Evolutionary conservation across 495 filamentous ascomycete genomes (phyloP), one percentile per base, ranked within the genome.

Genomic region (Aspergillus heteromorphus): DNA sequence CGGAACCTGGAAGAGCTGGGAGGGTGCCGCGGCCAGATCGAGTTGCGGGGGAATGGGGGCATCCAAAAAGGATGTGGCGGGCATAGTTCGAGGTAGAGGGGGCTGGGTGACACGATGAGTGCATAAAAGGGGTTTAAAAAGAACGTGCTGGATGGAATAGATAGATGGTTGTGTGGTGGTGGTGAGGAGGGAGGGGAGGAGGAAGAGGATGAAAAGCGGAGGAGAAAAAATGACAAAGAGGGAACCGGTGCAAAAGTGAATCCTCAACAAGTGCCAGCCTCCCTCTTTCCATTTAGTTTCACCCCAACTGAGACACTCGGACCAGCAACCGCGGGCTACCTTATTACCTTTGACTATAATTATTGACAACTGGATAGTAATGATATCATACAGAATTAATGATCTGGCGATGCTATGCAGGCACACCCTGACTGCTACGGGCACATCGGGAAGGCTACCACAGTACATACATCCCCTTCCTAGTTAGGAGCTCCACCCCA

Each of bases 1-100:
- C 4, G 88, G 87, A 2, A 86, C 80, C 54, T 83, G 86, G 65
- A 90, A 91, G 60, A 91, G 69, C 51, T 81, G 78, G 4, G 80
- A 81, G 55, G 73, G 76, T 23, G 78, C 71, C 51, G 74, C 79
- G 31, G 66, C 80, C 66, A 61, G 79, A 71, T 80, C 84, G 65
- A 72, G 72, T 68, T 72, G 76, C 19, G 72, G 77, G 48, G 77
- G 71, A n/a, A 80, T 70, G 19, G 74, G 65, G 27, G 72, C 61
- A 49, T 85, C 80, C 51, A 77, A 70, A 59, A 81, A 78, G 45
- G 72, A 70, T 17, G 70, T 58, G 47, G 63, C 71, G 36, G 76
- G 75, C 71, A 82, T 77, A 45, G 18, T 31, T 47, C 43, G 14
- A 38, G 43, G 43, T n/a, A 23, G 21, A 47, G 43, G 21, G 16